Conservation (phyloP, 2,329 filamentous ascomycete species). For the Penicillium nordicum region DNA sequence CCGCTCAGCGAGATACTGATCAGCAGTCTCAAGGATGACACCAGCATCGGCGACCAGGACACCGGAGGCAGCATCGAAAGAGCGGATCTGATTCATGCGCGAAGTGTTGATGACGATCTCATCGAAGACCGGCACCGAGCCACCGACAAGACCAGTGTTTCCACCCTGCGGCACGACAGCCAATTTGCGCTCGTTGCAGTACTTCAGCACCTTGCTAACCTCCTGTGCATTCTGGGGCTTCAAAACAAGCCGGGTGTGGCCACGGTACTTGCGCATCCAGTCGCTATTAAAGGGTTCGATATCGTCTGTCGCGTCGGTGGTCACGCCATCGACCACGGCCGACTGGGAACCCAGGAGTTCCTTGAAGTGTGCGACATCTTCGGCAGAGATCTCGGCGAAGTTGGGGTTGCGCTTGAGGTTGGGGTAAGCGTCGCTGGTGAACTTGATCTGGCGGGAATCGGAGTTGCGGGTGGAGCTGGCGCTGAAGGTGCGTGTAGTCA, state of each 20-base stretch:
- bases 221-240: slow-evolving; percentile 82
- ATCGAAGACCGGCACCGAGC: slow-evolving; percentile 94
- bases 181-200: slow-evolving; percentile 90
- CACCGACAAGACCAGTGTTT: slow-evolving; percentile 93
- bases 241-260: slow-evolving; percentile 80
- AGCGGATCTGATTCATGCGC: slow-evolving; percentile 86
- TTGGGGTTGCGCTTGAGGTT: slow-evolving; percentile 73
- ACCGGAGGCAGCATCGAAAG: slow-evolving; percentile 90
- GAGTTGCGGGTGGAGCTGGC: slow-evolving; percentile 25
- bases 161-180: slow-evolving; percentile 96
- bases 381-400: slow-evolving; percentile 65
- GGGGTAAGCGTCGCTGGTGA: slow-evolving; percentile 79
- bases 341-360: slow-evolving; percentile 73
- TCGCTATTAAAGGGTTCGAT: slow-evolving; percentile 91
- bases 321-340: slow-evolving; percentile 81
- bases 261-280: slow-evolving; percentile 99
- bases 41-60: slow-evolving; percentile 88
- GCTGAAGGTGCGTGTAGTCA: slow-evolving; percentile 30
- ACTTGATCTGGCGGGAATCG: slow-evolving; percentile 53
- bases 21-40: slow-evolving; percentile 82
- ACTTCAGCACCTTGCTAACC: slow-evolving; percentile 84
- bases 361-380: slow-evolving; percentile 82
- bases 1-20: slow-evolving; percentile 77
- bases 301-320: slow-evolving; percentile 69
- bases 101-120: slow-evolving; percentile 91